Base-by-base conservation (phyloP, 805 yeast genomes). In the Metschnikowia colocasiae region DNA sequence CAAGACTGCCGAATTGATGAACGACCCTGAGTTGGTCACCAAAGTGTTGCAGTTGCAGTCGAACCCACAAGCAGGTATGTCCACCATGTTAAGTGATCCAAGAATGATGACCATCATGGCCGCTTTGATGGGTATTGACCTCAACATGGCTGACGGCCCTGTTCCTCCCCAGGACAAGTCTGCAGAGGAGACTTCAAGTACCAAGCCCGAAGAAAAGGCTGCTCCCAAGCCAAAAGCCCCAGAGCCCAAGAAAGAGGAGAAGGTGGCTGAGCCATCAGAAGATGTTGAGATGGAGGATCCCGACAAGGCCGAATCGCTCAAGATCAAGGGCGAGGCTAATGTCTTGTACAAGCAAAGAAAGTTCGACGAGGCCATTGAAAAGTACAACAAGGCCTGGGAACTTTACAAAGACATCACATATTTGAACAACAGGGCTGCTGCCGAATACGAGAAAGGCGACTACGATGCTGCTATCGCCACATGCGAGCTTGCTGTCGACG, bases 361-460 rank as follows among this genome's bases (percentile, higher is more conserved):
- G 61, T 94, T 94, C 57, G 97, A 89, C 62, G 96, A 85, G 61
- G 99, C 99, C 37, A 92, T 94, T 63, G 88, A 72, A 48, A 74
- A 81, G 52, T 94, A 94, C 71, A 75, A 87, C 63, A 78, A 82
- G 62, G 99, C 99, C 1, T 94, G 89, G 86, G 85, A 83, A 29
- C 64, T 82, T 18, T 69, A 75, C 69, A 78, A 82, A 61, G 98
- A 94, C 64, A 88, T 92, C 61, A 92, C 98, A 0, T 94, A 86
- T 65, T 77, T 94, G 65, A 94, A 95, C 75, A 94, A 94, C 76
- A 82, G 95, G 61, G 94, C 99, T 33, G 98, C 99, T 48, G 99
- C 99, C 29, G 96, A 94, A 70, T 94, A 70, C 62, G 99, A 94
- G 72, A 89, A 91, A 67, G 96, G 94, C 52, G 97, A 90, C 61